Base-by-base conservation (phyloP, 495 filamentous ascomycete species). In the Penicillium desertorum region DNA sequence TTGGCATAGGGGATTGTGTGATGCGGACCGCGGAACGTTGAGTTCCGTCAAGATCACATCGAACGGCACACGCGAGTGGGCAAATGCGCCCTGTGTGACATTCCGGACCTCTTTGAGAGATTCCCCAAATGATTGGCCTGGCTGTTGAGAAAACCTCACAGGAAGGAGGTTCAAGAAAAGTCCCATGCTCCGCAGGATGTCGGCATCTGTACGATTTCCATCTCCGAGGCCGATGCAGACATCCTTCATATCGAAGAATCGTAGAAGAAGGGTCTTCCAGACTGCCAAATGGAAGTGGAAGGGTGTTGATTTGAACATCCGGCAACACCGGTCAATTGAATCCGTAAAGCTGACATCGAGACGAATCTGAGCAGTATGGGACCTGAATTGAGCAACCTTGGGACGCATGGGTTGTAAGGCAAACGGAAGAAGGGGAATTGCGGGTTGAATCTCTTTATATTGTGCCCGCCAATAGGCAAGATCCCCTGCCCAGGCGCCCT, bases 81-180 rank as follows among this genome's bases (percentile, higher is more conserved):
- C 45, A 1, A 76, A 56, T n/a, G 70, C 74, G 5, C 12, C 50
- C 23, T 69, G 67, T 5, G 60, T 43, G 12, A 49, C 63, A 0
- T 54, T 56, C 1, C 65, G 62, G 10, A 67, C 51, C 8, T 60
- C 54, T 9, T 56, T 56, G 3, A 70, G 17, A 3, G 50, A 29
- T 12, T 65, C 60, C 0, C 41, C 47, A 25, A 71, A 71, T 0
- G 54, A 57, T 36, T 65, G 59, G 19, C 43, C 47, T 3, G 41
- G 19, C 6, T 59, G 25, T 0, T 30, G 34, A 2, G 60, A 56
- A 62, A 80, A 73, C 2, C 65, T 67, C 3, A 83, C 30, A 0
- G 82, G 69, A 0, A 85, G 65, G 2, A 83, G 53, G 50, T 86
- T 83, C 9, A 82, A 34, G 70, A 78, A 60, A 29, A 72, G 51